These are phyloP conservation scores for Coniochaeta ligniaria DNA, from an alignment of 2,329 filamentous ascomycete species.

Conservation along the genomic window DNA sequence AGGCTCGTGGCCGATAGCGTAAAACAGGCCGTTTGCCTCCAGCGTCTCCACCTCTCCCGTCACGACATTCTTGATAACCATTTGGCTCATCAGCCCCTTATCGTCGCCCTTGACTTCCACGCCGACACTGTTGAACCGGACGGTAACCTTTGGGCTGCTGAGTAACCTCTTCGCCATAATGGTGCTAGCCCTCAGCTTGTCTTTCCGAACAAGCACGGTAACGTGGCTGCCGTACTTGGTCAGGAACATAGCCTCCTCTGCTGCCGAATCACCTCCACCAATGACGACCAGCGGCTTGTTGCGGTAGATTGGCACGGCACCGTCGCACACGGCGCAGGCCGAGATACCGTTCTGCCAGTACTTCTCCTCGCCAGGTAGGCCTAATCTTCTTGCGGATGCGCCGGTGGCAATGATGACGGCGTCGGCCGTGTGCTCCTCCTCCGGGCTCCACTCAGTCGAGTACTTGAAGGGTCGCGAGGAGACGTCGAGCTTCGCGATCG, in stretches of 20 bases:
- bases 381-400: constrained; percentile 78
- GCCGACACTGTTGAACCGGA: constrained; percentile 77
- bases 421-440: constrained; percentile 80
- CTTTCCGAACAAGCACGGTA: constrained; percentile 83
- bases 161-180: constrained; percentile 86
- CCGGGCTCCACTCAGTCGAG: constrained; percentile 83
- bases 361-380: constrained; percentile 80
- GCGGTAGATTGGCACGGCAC: constrained; percentile 93
- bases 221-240: constrained; percentile 97
- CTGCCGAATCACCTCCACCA: constrained; percentile 91
- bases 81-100: constrained; percentile 79
- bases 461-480: constrained; percentile 81
- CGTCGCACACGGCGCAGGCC: constrained; percentile 95
- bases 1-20: constrained; percentile 94
- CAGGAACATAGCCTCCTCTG: constrained; percentile 94
- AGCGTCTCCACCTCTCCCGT: constrained; percentile 76
- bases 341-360: constrained; percentile 98
- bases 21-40: constrained; percentile 89
- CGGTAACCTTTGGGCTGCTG: constrained; percentile 80
- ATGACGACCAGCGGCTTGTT: constrained; percentile 95
- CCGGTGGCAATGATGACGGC: constrained; percentile 91
- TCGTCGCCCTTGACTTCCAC: constrained; percentile 80
- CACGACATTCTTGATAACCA: constrained; percentile 73
- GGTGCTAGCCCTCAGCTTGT: constrained; percentile 79
- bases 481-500: constrained; percentile 81